A percentile compares a stretch with the other conserved stretches of the same genome.
These are phyloP conservation scores for Melanopsichium pennsylvanicum DNA, from an alignment of 1,284 basidiomycete genomes.

Conservation along the genomic window DNA sequence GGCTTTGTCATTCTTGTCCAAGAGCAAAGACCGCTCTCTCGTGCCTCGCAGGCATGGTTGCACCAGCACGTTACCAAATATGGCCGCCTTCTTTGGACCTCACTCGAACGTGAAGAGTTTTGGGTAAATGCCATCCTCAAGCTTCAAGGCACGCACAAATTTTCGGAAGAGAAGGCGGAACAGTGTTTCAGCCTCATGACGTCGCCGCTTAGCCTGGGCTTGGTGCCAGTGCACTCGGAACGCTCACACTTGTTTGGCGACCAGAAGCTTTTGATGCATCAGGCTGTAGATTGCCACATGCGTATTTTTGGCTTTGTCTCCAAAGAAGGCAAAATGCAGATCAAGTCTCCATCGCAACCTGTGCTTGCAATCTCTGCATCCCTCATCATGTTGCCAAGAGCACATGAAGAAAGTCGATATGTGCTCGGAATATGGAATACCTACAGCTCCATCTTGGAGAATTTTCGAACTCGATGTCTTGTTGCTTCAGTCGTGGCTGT, in stretches of 20 bases:
- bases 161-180: not conserved
- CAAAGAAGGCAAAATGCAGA: not conserved
- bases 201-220: conserved; percentile 1
- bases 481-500: not conserved
- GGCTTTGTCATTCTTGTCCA: not conserved
- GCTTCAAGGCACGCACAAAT: not conserved
- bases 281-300: conserved; percentile 8
- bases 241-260: not conserved
- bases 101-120: not conserved
- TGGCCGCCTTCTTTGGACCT: conserved; percentile 10
- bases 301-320: not conserved
- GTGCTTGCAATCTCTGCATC: conserved; percentile 9
- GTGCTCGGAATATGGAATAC: not conserved
- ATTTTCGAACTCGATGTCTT: not conserved
- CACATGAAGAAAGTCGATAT: not conserved
- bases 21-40: no score
- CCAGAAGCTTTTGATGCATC: not conserved
- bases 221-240: not conserved
- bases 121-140: conserved; percentile 4
- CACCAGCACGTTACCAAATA: not conserved
- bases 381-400: conserved; percentile 8
- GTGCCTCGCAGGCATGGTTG: no score
- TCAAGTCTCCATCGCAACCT: conserved; percentile 1
- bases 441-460: conserved; percentile 3
- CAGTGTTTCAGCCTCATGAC: conserved; percentile 8